Base-by-base conservation (phyloP, 345 rosid genomes). In the Excoecaria agallocha region DNA sequence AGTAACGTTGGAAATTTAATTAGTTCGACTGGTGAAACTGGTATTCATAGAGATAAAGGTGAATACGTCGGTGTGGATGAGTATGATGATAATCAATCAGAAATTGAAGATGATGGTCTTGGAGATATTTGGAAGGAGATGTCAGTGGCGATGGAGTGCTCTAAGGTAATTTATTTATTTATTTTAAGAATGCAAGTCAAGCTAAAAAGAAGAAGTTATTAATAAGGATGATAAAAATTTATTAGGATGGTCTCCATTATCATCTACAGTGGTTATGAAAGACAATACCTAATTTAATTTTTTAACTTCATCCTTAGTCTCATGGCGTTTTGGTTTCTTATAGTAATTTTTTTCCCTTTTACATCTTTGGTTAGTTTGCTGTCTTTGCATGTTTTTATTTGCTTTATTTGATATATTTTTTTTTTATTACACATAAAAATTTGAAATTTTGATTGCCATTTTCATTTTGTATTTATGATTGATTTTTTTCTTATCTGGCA, bases 41-140 rank as follows among this genome's bases (percentile, higher is more conserved):
- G 68, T 64, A 51, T 67, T 16, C 70, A 77, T 74, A 84, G 77
- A 69, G 92, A 84, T 65, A 84, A 83, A 79, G 98, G 97, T 68
- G 80, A 80, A 38, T 93, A 88, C 61, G 82, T 93, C 64, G 94
- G 97, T 22, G 86, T 79, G 25, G 89, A 82, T 41, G 86, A 88
- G 12, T 83, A 79, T 68, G 90, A 75, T 49, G 83, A 83, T 70
- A 76, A 77, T 73, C 80, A 67, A 65, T 66, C 76, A 17, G 83
- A 79, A 77, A 68, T 51, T 45, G 81, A 69, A 77, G 92, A 92
- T 78, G 93, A 87, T 63, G 96, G 90, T 68, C 83, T 92, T 71
- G 90, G 91, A 71, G 86, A 91, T 86, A 89, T 94, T 69, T 94
- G 97, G 98, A 87, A 80, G 60, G 93, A 88, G 80, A 90, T 92